Conservation (phyloP, 129 eudicot species). For the Saussurea involucrata region DNA sequence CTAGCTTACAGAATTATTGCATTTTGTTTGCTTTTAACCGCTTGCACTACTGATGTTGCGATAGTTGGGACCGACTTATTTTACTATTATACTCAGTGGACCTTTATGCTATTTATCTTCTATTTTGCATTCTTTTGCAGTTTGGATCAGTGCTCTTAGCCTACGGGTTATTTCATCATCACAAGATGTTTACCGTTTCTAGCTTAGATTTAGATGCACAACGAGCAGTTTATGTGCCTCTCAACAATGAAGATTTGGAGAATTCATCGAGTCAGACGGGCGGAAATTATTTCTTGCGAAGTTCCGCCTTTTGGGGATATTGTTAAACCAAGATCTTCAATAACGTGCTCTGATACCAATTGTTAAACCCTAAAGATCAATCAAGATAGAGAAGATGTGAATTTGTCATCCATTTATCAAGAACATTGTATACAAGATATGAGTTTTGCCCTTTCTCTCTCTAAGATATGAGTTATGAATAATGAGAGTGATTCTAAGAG, state of each 20-base stretch:
- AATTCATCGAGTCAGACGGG: conserved; percentile 26
- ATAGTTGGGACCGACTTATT: conserved; percentile 53
- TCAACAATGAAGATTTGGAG: conserved; percentile 28
- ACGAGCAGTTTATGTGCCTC: conserved; percentile 48
- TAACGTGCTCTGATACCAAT: too few species aligned
- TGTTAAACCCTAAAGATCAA: too few species aligned
- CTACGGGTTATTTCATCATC: conserved; percentile 48
- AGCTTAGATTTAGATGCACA: conserved; percentile 33
- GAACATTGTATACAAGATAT: too few species aligned
- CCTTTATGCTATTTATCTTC: conserved; percentile 64
- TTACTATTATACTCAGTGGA: conserved; percentile 93
- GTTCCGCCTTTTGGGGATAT: conserved; percentile 39
- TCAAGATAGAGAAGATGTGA: too few species aligned
- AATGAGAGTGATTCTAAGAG: too few species aligned
- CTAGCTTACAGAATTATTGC: conserved; percentile 65
- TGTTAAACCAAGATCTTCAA: too few species aligned
- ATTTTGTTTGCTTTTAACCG: conserved; percentile 51
- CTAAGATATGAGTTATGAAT: too few species aligned
- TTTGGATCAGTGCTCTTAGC: conserved; percentile 65
- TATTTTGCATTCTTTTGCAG: conserved; percentile 77
- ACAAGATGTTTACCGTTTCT: conserved; percentile 19
- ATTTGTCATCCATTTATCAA: too few species aligned
- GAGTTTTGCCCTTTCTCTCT: too few species aligned
- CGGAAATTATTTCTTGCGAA: conserved; percentile 19
- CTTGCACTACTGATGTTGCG: conserved; percentile 49